Base-by-base conservation (phyloP, 495 filamentous ascomycete genomes). In the Penicillium daleae region DNA sequence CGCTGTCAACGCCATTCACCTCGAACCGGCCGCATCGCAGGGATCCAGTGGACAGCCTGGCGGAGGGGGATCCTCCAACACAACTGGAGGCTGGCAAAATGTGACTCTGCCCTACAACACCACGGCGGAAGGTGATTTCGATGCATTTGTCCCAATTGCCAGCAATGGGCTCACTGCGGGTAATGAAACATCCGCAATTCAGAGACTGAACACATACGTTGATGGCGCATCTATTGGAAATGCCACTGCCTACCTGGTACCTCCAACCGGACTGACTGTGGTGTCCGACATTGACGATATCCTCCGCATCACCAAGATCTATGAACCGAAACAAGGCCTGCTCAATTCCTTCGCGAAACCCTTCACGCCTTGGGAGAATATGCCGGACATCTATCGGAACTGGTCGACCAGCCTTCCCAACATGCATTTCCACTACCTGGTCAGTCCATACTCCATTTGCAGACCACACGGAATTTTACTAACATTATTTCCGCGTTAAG, bases 291-390 rank as follows among this genome's bases (percentile, higher is more conserved):
- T 92, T 63, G 90, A 92, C 60, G 90, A 93, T 71, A 90, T 92
- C 64, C 84, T 93, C 0, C 87, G 90, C 29, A 75, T 92, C n/a
- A 93, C 90, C 51, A 90, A 91, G 74, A 93, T 93, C 75, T 93
- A 91, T 73, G 69, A 88, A 40, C 90, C 90, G 1, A 78, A 83
- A 59, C 77, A 92, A 69, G 90, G 90, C 19, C 76, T 93, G 0
- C 77, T 92, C 17, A 93, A 93, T 73, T 87, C 89, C 6, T 93
- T 93, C 64, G 90, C 90, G 0, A 82, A 86, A 9, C 78, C 87
- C 1, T 93, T 89, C 75, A 80, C 76, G 0, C 81, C 85, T 0
- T 93, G 90, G 90, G 74, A 89, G 76, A 86, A 93, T 70, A 93
- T 93, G 90, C 90, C 90, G 0, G 83, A 83, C 6, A 84, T 90